Percentiles rank a stretch among this genome's conserved stretches.
phyloP scores from a whole-genome alignment of 345 rosid genomes.

The Capsella bursapastoris region DNA sequence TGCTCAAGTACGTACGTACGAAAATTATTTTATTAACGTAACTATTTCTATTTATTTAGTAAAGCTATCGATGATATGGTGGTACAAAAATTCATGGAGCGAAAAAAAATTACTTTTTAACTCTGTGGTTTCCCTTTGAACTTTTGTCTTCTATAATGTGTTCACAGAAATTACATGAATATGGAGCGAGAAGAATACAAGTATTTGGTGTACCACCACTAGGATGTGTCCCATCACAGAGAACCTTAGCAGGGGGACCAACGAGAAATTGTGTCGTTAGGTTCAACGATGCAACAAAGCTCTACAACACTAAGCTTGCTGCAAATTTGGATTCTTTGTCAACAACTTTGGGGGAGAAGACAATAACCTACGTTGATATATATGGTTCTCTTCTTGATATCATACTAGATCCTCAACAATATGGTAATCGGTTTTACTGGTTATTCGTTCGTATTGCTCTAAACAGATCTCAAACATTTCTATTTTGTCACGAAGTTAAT shows the following conservation, averaged over 20 bases:
- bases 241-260: slow-evolving; percentile 44
- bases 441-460: neutral
- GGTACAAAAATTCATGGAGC: slow-evolving; percentile 31
- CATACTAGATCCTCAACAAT: slow-evolving; percentile 54
- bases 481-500: neutral
- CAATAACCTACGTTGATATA: slow-evolving; percentile 49
- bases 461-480: neutral
- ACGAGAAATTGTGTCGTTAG: slow-evolving; percentile 35
- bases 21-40: neutral
- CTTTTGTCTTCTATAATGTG: slow-evolving; percentile 11
- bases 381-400: slow-evolving; percentile 48
- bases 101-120: neutral
- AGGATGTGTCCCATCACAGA: slow-evolving; percentile 47
- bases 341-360: slow-evolving; percentile 30
- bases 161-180: slow-evolving; percentile 31
- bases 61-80: neutral
- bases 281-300: slow-evolving; percentile 37
- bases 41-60: neutral
- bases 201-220: slow-evolving; percentile 40
- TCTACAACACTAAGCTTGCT: slow-evolving; percentile 35
- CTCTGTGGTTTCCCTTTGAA: neutral
- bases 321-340: slow-evolving; percentile 30
- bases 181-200: slow-evolving; percentile 43
- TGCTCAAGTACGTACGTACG: slow-evolving; percentile 21
- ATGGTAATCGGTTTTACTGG: slow-evolving; percentile 46